These are phyloP conservation scores for Zancudomyces culisetae DNA, from an alignment of 371 early-diverging fungal genomes.

Conservation along the genomic window DNA sequence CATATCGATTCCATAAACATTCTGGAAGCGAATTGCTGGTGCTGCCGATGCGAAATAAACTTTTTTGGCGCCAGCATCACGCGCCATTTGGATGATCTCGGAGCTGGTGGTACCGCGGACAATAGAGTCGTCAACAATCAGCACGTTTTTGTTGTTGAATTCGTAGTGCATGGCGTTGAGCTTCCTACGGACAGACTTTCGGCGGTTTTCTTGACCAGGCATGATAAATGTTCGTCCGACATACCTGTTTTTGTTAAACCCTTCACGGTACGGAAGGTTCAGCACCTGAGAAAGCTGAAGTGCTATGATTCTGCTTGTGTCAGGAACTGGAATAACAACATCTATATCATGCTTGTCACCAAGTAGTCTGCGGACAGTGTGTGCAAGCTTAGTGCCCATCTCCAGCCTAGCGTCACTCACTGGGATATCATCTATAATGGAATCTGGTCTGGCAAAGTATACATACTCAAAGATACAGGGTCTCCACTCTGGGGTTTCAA, in stretches of 20 bases:
- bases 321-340: slow-evolving; percentile 94
- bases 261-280: slow-evolving; percentile 80
- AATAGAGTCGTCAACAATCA: slow-evolving; percentile 93
- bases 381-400: slow-evolving; percentile 91
- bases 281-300: slow-evolving; percentile 74
- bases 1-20: slow-evolving; percentile 98
- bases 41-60: slow-evolving; percentile 96
- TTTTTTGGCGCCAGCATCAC: slow-evolving; percentile 91
- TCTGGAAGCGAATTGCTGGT: slow-evolving; percentile 85
- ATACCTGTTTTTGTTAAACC: slow-evolving; percentile 95
- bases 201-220: slow-evolving; percentile 86
- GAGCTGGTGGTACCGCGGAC: slow-evolving; percentile 94
- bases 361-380: slow-evolving; percentile 43
- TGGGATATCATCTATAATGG: slow-evolving; percentile 90
- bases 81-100: slow-evolving; percentile 95
- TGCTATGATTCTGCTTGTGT: slow-evolving; percentile 86
- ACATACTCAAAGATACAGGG: slow-evolving; percentile 98
- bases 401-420: slow-evolving; percentile 92
- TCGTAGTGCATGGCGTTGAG: slow-evolving; percentile 93
- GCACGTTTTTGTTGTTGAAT: slow-evolving; percentile 82
- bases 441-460: slow-evolving; percentile 94
- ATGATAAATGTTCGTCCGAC: slow-evolving; percentile 96
- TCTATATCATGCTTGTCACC: slow-evolving; percentile 69
- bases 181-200: slow-evolving; percentile 88
- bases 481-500: slow-evolving; percentile 34